Evolutionary conservation across 371 early-diverging fungal species (phyloP), one percentile per base, ranked within the genome.

Genomic region (Syncephalis fuscata): DNA sequence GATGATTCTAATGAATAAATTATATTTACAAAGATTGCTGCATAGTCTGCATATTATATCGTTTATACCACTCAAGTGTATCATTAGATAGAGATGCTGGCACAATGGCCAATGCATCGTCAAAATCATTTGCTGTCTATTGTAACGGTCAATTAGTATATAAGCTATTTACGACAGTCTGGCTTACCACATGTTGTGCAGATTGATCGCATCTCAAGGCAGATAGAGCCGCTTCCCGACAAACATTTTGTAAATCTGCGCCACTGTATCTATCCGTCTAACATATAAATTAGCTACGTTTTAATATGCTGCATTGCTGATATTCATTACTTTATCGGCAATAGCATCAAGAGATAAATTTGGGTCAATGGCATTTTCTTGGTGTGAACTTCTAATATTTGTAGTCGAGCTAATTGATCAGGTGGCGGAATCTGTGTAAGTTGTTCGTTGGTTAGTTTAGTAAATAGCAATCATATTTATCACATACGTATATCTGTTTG

Each of bases 241-340:
- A 92, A 7, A 98, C 62, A 50, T 88, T 87, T 59, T 88, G 80
- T 43, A 99, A 64, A 67, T 99, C 99, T 0, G 99, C 99, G 3
- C 99, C 99, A 2, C 97, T 93, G 56, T 83, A 98, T 47, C 78
- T 65, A 37, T 78, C 81, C 0, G 94, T 89, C 71, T 78, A 61
- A 46, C 3, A 39, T 27, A 40, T 26, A 42, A 46, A 22, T 40
- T 16, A 27, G 19, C 37, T 15, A 39, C 14, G 20, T 23, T 39
- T 5, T 11, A 17, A 7, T 44, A n/a, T 36, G 5, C 16, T 0
- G 22, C 14, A 42, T 15, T 24, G 15, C 40, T 16, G 5, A 54
- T 17, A 26, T 26, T 3, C n/a, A 57, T 54, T 65, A 78, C 76
- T 50, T 56, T 39, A 25, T 57, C 44, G 0, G 91, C 88, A 39